Evolutionary conservation across 768 basidiomycete species (phyloP).

Genomic region (Phanerochaete carnosa): DNA sequence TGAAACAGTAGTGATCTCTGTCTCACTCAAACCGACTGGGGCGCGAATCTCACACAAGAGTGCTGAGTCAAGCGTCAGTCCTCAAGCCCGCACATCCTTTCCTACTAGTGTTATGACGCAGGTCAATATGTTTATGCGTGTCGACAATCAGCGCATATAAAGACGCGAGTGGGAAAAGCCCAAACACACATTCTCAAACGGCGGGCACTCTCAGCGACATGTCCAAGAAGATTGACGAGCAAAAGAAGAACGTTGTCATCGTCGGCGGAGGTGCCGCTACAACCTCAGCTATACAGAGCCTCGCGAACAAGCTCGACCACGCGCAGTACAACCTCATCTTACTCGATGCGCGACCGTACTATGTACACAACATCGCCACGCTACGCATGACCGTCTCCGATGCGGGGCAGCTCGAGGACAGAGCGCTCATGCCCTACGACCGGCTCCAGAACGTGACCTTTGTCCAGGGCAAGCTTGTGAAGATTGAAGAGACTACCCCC

Average conservation of each 20-base stretch:
- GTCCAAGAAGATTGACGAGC: slow-evolving; percentile 10
- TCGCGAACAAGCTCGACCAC: slow-evolving; percentile 49
- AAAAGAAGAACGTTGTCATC: slow-evolving; percentile 39
- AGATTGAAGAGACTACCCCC: slow-evolving; percentile 30
- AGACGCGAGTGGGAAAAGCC: neutral
- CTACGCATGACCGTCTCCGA: slow-evolving; percentile 52
- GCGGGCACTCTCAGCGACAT: neutral
- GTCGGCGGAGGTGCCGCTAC: slow-evolving; percentile 59
- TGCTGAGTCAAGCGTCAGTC: neutral
- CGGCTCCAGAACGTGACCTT: slow-evolving; percentile 39
- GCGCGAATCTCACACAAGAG: neutral
- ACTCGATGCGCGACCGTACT: slow-evolving; percentile 49
- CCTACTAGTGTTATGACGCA: too few species aligned
- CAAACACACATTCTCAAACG: neutral
- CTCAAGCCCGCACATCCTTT: too few species aligned
- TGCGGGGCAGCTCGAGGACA: slow-evolving; percentile 40
- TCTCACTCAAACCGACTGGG: neutral
- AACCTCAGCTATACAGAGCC: slow-evolving; percentile 37
- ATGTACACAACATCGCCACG: slow-evolving; percentile 44
- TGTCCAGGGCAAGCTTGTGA: slow-evolving; percentile 31
- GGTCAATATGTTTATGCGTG: neutral
- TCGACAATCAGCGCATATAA: neutral
- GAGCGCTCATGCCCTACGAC: slow-evolving; percentile 49
- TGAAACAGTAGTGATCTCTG: too few species aligned
- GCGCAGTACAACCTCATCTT: slow-evolving; percentile 50